A percentile compares a stretch with the other conserved stretches of the same genome.
These are phyloP conservation scores for Infundibulicybe gibba DNA, from an alignment of 768 basidiomycete species.

Conservation along the genomic window DNA sequence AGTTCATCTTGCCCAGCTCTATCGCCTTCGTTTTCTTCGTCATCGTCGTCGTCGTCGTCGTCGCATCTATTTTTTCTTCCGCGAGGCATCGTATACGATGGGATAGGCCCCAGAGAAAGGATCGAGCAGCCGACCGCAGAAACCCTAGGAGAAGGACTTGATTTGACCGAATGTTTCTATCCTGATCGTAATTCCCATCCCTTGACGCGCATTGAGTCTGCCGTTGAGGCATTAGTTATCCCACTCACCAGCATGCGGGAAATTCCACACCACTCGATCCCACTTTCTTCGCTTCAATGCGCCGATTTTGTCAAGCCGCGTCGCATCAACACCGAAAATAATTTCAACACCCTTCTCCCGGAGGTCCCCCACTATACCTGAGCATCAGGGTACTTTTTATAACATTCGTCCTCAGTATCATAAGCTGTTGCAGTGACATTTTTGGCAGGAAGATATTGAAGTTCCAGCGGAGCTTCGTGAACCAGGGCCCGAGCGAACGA, in stretches of 20 bases:
- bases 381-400: slow-evolving; percentile 79
- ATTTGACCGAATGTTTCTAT: slow-evolving; percentile 89
- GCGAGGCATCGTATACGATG: slow-evolving; percentile 31
- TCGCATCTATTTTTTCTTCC: slow-evolving; percentile 45
- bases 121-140: slow-evolving; percentile 67
- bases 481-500: slow-evolving; percentile 83
- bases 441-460: slow-evolving; percentile 52
- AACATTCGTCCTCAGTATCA: slow-evolving; percentile 75
- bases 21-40: slow-evolving; percentile 38
- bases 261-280: slow-evolving; percentile 91
- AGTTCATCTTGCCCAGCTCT: slow-evolving; percentile 18
- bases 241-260: slow-evolving; percentile 86
- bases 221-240: slow-evolving; percentile 2
- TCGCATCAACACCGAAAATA: slow-evolving; percentile 84
- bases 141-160: slow-evolving; percentile 83
- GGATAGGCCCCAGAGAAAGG: slow-evolving; percentile 55
- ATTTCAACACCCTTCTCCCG: slow-evolving; percentile 62
- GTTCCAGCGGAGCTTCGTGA: slow-evolving; percentile 36
- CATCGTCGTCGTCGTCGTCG: too few relatives aligned
- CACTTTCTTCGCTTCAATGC: slow-evolving; percentile 59
- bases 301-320: slow-evolving; percentile 57
- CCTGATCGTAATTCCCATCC: slow-evolving; percentile 92
- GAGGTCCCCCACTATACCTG: slow-evolving; percentile 51
- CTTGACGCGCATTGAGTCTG: slow-evolving; percentile 29
- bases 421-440: slow-evolving; percentile 85